A percentile compares a stretch with the other conserved stretches of the same genome.
phyloP scores from a whole-genome alignment of 1,139 yeast species.

The Debaryomyces robertsiae region DNA sequence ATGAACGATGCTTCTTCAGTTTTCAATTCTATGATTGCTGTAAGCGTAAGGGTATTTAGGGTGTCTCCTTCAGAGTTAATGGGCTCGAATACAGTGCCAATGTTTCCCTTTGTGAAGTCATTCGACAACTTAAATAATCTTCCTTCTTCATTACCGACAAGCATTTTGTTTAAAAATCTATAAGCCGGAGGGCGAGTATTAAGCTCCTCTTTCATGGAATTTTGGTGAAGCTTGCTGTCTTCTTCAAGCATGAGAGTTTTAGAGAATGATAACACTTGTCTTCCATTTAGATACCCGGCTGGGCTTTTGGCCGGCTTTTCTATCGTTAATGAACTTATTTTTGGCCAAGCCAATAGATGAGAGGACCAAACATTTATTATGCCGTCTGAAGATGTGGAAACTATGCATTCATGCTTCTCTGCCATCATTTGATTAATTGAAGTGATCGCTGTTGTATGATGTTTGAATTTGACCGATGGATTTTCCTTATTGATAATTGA shows the following conservation, averaged over 20 bases:
- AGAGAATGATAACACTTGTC: background rate
- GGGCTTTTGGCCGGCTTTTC: constrained; percentile 3
- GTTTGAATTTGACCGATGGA: constrained; percentile 8
- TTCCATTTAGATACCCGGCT: background rate
- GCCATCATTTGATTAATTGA: constrained; percentile 22
- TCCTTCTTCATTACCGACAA: constrained; percentile 53
- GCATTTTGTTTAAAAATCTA: constrained; percentile 32
- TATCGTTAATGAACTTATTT: constrained; percentile 22
- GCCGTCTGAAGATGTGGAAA: constrained; percentile 40
- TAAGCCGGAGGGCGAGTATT: constrained; percentile 18
- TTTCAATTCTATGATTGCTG: constrained; percentile 14
- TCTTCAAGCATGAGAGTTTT: background rate
- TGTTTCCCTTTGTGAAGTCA: constrained; percentile 28
- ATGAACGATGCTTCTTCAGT: constrained; percentile 13
- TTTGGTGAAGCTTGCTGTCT: background rate
- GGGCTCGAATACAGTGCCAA: constrained; percentile 26
- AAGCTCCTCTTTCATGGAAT: constrained; percentile 1
- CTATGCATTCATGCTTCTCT: constrained; percentile 29
- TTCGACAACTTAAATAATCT: constrained; percentile 41
- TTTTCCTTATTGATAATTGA: background rate
- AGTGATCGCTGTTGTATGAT: constrained; percentile 17
- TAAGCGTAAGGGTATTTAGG: constrained; percentile 18
- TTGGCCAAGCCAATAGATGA: constrained; percentile 38
- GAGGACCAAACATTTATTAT: constrained; percentile 45
- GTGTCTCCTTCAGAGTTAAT: constrained; percentile 13